Evolutionary conservation across 2,329 filamentous ascomycete species (phyloP), one percentile per base, ranked within the genome.

Genomic region (Pezicula neosporulosa): DNA sequence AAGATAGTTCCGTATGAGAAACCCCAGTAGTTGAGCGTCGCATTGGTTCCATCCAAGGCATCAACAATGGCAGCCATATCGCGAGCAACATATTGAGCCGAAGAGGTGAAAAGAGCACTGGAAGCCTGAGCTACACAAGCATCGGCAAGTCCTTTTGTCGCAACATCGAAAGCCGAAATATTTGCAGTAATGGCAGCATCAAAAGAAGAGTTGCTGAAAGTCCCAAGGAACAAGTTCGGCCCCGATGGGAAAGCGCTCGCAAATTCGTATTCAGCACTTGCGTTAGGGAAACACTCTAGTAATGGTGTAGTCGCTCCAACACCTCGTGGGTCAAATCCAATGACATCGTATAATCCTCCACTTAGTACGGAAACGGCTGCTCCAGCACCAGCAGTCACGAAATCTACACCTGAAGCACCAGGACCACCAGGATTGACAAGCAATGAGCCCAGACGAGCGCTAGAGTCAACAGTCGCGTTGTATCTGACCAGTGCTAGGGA

Each of bases 1-100:
- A 72, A 62, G n/a, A 70, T 59, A 1, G 69, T 72, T 4, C 72
- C 72, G 51, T 80, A 80, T 2, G 74, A 77, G 41, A 77, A 70
- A 1, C 76, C 75, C 64, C 74, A 71, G 56, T 77, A 78, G 33
- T 50, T 50, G 16, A 54, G 41, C 18, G 43, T 55, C 15, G 30
- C 44, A 28, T 27, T 10, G 9, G 33, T 39, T 15, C 45, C 45
- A 38, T 47, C 45, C 10, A 47, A 8, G 6, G 21, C 45, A 38
- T 50, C 54, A 3, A 58, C 47, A 30, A 58, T 58, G 7, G 54
- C 45, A 27, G 50, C 49, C 56, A 58, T 58, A 30, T 58, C 56
- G 21, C 56, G 41, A 27, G 52, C 54, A 16, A 56, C 50, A 49
- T 56, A 56, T 33, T 51, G 52, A 6, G 56, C 48, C 10, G 54